Evolutionary conservation across 306 rosid genomes (phyloP), one percentile per base, ranked within the genome.

Genomic region (Arachis hypogaea): DNA sequence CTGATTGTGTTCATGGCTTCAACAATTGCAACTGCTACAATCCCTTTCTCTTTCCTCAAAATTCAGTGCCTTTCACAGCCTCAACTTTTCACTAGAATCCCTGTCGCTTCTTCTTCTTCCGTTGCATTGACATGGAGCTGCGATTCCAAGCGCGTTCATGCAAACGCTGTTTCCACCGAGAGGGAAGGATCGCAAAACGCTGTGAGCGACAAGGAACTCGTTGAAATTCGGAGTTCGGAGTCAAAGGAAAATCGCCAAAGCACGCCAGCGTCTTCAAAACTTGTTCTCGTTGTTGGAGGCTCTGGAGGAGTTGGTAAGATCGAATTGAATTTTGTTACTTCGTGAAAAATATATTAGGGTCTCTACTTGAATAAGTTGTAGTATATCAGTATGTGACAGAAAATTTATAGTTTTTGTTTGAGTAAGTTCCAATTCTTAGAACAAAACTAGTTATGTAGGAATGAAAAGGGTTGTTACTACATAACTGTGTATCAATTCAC

Each of bases 261-360:
- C 52, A 55, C 66, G 7, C 71, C 84, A 10, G 64, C 83, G 4
- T 89, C 97, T 52, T 80, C 96, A 33, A 93, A 91, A 82, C 66
- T 91, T 22, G 96, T 91, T 9, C 98, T 93, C 55, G 92, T 93
- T 66, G 81, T 88, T 62, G 98, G 98, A 51, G 98, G 88, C 60
- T 72, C 97, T 0, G 98, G 98, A 2, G 98, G 98, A 29, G 96
- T 91, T 73, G 98, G 98, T 93, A 85, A 22, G 58, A 49, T 5
- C 3, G 5, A 33, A 33, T 33, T 33, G 4, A 33, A 33, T 33
- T 41, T 11, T n/a, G 11, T 49, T 49, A 11, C 55, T 49, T 46
- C 51, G 9, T 45, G 3, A 47, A 8, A 47, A 22, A 22, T 22
- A 9, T 47, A 9, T 47, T 4, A 11, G 52, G 52, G 52, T 3